These are phyloP conservation scores for Neofusicoccum sp. DNA, from an alignment of 2,329 filamentous ascomycete species.

Conservation along the genomic window DNA sequence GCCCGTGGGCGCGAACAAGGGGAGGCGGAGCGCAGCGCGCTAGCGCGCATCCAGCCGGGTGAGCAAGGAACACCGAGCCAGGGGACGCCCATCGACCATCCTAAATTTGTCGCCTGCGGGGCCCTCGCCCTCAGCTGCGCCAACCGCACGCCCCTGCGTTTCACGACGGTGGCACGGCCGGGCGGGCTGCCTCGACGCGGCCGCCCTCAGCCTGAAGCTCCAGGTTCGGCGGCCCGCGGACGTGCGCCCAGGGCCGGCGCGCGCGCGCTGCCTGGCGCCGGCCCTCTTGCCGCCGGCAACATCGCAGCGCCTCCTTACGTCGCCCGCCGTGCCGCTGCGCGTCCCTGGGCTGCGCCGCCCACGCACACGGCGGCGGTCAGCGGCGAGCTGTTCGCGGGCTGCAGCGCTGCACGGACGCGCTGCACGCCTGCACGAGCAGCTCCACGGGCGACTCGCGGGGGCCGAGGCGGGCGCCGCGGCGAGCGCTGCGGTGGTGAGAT, in stretches of 20 bases:
- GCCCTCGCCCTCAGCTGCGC: conserved; percentile 1
- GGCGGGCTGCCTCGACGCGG: not conserved
- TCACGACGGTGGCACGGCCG: conserved; percentile 10
- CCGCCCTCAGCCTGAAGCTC: not conserved
- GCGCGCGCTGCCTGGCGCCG: not conserved
- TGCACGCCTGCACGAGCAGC: not conserved
- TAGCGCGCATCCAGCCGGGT: not conserved
- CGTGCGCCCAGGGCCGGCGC: not conserved
- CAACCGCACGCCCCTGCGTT: not conserved
- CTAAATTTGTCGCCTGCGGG: conserved; percentile 3
- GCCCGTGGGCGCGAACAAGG: not conserved
- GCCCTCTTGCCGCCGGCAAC: not conserved
- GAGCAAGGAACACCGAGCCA: conserved; percentile 6
- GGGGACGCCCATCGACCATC: not conserved
- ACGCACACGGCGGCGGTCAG: not conserved
- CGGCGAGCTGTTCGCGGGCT: not conserved
- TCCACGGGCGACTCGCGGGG: no score
- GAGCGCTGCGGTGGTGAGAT: not conserved
- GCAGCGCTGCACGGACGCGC: conserved; percentile 1
- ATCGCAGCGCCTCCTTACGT: not conserved
- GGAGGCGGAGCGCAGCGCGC: conserved; percentile 2
- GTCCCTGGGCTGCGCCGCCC: not conserved
- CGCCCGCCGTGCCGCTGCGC: not conserved
- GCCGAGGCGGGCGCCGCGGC: not conserved
- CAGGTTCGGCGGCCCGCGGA: not conserved